phyloP scores from a whole-genome alignment of 1,284 basidiomycete species.

The Kalmanozyma brasiliensis region DNA sequence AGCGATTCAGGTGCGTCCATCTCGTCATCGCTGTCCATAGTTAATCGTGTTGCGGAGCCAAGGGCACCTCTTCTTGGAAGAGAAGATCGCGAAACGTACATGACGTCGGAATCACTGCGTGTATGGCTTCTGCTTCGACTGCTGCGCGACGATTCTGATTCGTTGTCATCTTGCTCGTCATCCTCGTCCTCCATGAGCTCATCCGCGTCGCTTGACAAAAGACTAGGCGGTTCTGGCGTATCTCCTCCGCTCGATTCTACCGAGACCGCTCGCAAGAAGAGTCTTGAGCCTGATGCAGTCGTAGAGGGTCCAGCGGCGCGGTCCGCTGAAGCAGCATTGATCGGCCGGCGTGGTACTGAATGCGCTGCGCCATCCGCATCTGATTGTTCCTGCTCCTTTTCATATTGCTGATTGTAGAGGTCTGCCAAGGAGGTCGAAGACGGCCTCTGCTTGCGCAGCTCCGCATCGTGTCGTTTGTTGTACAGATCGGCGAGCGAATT shows the following conservation, averaged over 20 bases:
- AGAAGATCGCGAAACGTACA: constrained; percentile 6
- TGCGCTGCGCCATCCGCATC: neutral
- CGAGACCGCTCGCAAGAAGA: neutral
- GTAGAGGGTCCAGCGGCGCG: neutral
- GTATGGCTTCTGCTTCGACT: constrained; percentile 1
- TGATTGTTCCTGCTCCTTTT: constrained; percentile 8
- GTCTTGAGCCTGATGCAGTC: neutral
- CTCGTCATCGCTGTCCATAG: constrained; percentile 27
- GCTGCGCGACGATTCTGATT: neutral
- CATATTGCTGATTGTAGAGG: constrained; percentile 23
- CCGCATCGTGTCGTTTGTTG: constrained; percentile 6
- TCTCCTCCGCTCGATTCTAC: constrained; percentile 7
- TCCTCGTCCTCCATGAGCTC: constrained; percentile 9
- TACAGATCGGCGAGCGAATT: constrained; percentile 10
- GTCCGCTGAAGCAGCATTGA: neutral
- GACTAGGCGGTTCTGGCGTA: constrained; percentile 1
- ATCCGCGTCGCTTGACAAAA: constrained; percentile 5
- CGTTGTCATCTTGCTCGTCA: constrained; percentile 5
- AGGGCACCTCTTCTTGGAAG: constrained; percentile 21
- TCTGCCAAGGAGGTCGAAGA: constrained; percentile 18
- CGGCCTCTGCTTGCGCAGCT: neutral
- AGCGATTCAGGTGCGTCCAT: neutral
- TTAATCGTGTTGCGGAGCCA: constrained; percentile 7
- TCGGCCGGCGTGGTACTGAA: no score
- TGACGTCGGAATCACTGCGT: constrained; percentile 13